Conservation (phyloP, 768 basidiomycete species). For the Leccinum fibrillosum region DNA sequence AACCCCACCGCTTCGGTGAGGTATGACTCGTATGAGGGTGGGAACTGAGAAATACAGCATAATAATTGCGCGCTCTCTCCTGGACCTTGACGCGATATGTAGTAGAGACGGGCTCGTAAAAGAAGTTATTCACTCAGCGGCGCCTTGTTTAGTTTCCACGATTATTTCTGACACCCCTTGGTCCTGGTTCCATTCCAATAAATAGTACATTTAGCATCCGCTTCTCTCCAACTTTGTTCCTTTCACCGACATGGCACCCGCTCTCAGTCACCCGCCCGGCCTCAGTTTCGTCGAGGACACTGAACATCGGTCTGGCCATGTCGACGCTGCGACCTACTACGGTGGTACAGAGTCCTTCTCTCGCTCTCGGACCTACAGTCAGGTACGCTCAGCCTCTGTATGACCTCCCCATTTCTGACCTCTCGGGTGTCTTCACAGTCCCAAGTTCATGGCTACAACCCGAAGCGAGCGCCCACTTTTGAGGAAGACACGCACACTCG, state of each 20-base stretch:
- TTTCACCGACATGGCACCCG: slow-evolving; percentile 53
- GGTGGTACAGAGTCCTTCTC: slow-evolving; percentile 75
- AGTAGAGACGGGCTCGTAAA: too few species aligned
- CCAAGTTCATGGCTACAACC: slow-evolving; percentile 68
- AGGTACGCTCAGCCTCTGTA: slow-evolving; percentile 50
- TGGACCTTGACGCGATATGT: too few species aligned
- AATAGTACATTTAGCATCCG: background rate
- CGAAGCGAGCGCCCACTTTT: slow-evolving; percentile 68
- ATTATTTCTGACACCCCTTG: slow-evolving; percentile 9
- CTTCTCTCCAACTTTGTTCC: background rate
- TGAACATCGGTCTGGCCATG: slow-evolving; percentile 44
- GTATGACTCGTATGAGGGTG: too few species aligned
- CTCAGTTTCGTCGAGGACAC: slow-evolving; percentile 67
- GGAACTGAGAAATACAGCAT: too few species aligned
- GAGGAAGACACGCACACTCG: slow-evolving; percentile 73
- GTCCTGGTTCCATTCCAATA: slow-evolving; percentile 9
- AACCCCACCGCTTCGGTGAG: background rate
- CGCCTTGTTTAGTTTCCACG: background rate
- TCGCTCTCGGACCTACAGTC: slow-evolving; percentile 85
- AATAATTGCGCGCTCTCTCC: too few species aligned
- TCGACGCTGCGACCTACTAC: slow-evolving; percentile 80
- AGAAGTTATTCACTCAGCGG: background rate
- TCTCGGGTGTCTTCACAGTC: slow-evolving; percentile 41
- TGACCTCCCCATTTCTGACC: slow-evolving; percentile 10
- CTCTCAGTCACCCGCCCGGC: slow-evolving; percentile 59